These are phyloP conservation scores for Aspergillus sp. DNA, from an alignment of 2,329 filamentous ascomycete species.

Conservation along the genomic window DNA sequence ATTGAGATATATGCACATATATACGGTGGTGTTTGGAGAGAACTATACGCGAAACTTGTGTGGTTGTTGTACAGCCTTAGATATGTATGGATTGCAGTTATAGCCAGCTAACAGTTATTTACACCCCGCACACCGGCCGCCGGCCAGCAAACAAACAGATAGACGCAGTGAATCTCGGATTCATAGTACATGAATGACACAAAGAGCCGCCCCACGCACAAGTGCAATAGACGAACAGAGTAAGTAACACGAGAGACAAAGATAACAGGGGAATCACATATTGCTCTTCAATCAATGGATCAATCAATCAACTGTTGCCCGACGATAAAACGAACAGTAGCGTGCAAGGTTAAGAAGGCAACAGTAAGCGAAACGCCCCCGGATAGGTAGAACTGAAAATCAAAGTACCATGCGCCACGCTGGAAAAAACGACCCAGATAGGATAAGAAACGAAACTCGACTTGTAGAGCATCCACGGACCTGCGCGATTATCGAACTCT, in stretches of 20 bases:
- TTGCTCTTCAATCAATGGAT: not conserved
- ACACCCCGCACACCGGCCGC: constrained; percentile 3
- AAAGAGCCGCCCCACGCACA: constrained; percentile 9
- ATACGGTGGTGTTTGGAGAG: not conserved
- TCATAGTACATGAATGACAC: constrained; percentile 8
- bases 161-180: not conserved
- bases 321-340: constrained; percentile 2
- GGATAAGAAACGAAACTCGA: not conserved
- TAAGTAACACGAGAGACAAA: constrained; percentile 1
- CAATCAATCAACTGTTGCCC: constrained; percentile 2
- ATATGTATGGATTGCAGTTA: constrained; percentile 12
- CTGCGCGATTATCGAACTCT: constrained; percentile 15
- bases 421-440: not conserved
- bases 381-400: not conserved
- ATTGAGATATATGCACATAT: not conserved
- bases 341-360: not conserved
- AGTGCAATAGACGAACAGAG: constrained; percentile 7
- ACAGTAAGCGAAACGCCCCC: constrained; percentile 5
- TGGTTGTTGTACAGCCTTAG: not conserved
- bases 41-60: no score
- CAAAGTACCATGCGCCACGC: constrained; percentile 8
- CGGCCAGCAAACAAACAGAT: not conserved
- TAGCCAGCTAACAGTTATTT: constrained; percentile 5
- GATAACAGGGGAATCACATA: constrained; percentile 22
- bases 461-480: constrained; percentile 19